Base-by-base conservation (phyloP, 495 filamentous ascomycete genomes). In the Hypoxylon rickii region DNA sequence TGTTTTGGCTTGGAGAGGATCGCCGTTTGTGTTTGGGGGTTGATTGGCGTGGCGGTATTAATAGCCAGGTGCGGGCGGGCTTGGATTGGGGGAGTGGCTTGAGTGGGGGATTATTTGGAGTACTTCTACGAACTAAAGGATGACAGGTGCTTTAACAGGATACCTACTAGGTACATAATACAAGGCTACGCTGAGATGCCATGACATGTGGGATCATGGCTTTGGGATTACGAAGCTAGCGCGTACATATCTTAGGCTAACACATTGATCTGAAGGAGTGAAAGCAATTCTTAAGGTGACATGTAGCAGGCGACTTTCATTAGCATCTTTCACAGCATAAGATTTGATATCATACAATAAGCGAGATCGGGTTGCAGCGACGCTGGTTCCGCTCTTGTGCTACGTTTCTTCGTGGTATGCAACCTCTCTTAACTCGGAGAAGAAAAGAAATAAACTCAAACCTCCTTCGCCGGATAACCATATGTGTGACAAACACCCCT, bases 371-470 rank as follows among this genome's bases (percentile, higher is more conserved):
- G 17, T n/a, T n/a, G n/a, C n/a, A n/a, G n/a, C 22, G 36, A 21
- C 31, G 38, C 31, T 42, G 34, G 24, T 17, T 38, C 33, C 37
- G 40, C 50, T 40, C 44, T 12, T n/a, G 32, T 12, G 44, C 44
- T 24, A n/a, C 32, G 5, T 3, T 18, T 18, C 34, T 26, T 29
- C 17, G 18, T 61, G 58, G 58, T 61, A 61, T 61, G 54, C 49
- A 59, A 38, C 47, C 46, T 31, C 41, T 24, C 29, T 44, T 8
- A 37, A 36, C 22, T n/a, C n/a, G n/a, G n/a, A n/a, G n/a, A n/a
- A n/a, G n/a, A n/a, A n/a, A n/a, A n/a, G n/a, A n/a, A n/a, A n/a
- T n/a, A n/a, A n/a, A n/a, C n/a, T 32, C n/a, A 19, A 44, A 63
- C 48, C 53, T 49, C 52, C 59, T 17, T 18, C 32, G 26, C 26